A percentile compares a stretch with the other conserved stretches of the same genome.
These are phyloP conservation scores for Aspergillus asperescens DNA, from an alignment of 495 filamentous ascomycete genomes.

Conservation along the genomic window DNA sequence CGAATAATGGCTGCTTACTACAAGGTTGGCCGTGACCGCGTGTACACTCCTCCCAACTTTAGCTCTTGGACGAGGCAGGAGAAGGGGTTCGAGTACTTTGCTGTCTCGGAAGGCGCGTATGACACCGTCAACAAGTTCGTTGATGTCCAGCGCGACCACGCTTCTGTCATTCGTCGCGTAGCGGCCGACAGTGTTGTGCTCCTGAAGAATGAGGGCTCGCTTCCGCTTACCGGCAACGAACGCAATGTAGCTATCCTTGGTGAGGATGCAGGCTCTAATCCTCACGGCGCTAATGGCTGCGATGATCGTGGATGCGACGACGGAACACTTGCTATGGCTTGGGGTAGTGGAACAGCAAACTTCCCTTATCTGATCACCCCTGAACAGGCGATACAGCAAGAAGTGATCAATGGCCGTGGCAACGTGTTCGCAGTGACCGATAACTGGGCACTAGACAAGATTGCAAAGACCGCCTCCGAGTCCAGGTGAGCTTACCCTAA, in stretches of 20 bases:
- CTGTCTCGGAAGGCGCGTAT: conserved; percentile 50
- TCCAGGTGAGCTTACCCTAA: conserved; percentile 42
- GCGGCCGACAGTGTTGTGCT: conserved; percentile 77
- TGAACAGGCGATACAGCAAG: conserved; percentile 74
- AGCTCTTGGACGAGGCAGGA: conserved; percentile 79
- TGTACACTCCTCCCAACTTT: conserved; percentile 71
- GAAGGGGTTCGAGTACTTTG: conserved; percentile 61
- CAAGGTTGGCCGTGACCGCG: conserved; percentile 69
- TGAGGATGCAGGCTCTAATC: conserved; percentile 74
- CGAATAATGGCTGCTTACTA: conserved; percentile 93
- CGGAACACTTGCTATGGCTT: conserved; percentile 88
- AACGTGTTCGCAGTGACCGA: conserved; percentile 67
- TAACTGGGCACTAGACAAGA: conserved; percentile 61
- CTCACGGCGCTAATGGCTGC: conserved; percentile 80
- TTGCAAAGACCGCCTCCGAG: conserved; percentile 57
- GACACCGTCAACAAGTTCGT: conserved; percentile 77
- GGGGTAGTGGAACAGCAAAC: conserved; percentile 85
- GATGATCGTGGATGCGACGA: conserved; percentile 74
- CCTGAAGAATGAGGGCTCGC: conserved; percentile 73
- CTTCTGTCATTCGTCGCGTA: conserved; percentile 62
- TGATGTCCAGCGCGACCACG: conserved; percentile 76
- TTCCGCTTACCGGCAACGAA: conserved; percentile 72
- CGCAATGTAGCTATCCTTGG: conserved; percentile 78
- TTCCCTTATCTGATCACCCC: conserved; percentile 92
- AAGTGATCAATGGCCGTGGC: conserved; percentile 52